Evolutionary conservation across 2,329 filamentous ascomycete species (phyloP), one percentile per base, ranked within the genome.

Genomic region (Pleoardoris graminearum): DNA sequence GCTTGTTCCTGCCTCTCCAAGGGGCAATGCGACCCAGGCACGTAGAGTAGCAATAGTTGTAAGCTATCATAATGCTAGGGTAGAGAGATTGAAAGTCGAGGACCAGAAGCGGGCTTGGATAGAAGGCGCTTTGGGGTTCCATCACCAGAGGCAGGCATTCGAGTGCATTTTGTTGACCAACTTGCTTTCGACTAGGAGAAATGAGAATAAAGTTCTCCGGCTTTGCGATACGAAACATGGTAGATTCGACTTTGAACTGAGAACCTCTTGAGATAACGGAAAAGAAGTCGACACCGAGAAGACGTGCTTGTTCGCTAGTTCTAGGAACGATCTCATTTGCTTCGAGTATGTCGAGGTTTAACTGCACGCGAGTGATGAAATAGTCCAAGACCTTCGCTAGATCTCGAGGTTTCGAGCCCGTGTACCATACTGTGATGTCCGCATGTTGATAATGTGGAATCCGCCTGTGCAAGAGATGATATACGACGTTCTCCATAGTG

Each of bases 11-110:
- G 2, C 91, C 92, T n/a, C 91, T 85, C 93, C 93, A 97, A 62
- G 86, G 85, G 23, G 86, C 84, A 33, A 96, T 86, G 25, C 94
- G 85, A 0, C 94, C 94, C 0, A 97, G 80, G 62, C 92, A 99
- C 0, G 94, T 99, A 0, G 94, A 97, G 69, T 99, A 99, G 76
- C 94, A 99, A 69, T 97, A 94, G 67, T 99, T 99, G 77, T 99
- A 97, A 0, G 94, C 94, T 68, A 99, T 97, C 91, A 99, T 97
- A 54, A 97, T 87, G 72, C 92, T 97, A 0, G 94, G 94, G 61
- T 99, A 99, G 42, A 99, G 77, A 54, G 91, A 96, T 68, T 97
- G 93, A 58, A 99, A 99, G 73, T 99, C 94, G 6, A 99, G 80
- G 0, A 99, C 94, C 3, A 99, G 70, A 0, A 99, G 71, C 0